These are phyloP conservation scores for Hypoxylon intermedium DNA, from an alignment of 495 filamentous ascomycete genomes.

Conservation along the genomic window DNA sequence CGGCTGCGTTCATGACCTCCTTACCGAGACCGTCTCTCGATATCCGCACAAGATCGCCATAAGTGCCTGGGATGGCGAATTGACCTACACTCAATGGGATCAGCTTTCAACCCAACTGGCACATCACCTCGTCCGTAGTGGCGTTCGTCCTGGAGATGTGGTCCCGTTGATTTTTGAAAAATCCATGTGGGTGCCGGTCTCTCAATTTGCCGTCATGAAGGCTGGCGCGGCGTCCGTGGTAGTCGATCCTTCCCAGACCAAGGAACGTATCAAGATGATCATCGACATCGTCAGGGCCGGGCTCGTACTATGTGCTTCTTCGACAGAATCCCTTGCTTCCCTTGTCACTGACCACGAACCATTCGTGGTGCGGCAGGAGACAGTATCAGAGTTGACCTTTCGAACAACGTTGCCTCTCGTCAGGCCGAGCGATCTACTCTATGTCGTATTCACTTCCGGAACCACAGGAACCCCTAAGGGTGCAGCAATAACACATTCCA, in stretches of 20 bases:
- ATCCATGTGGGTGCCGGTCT: conserved; percentile 49
- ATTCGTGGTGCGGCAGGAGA: conserved; percentile 48
- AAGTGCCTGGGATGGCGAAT: conserved; percentile 43
- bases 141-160: conserved; percentile 44
- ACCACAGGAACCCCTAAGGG: conserved; percentile 34
- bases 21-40: neutral
- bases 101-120: conserved; percentile 45
- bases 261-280: too few relatives aligned
- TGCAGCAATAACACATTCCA: conserved; percentile 9
- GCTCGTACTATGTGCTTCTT: too few relatives aligned
- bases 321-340: too few relatives aligned
- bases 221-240: conserved; percentile 43
- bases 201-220: conserved; percentile 49
- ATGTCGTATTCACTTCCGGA: conserved; percentile 1
- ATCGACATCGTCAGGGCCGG: too few relatives aligned
- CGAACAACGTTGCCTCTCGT: neutral
- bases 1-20: conserved; percentile 15
- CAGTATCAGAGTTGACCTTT: neutral
- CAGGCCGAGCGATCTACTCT: too few relatives aligned
- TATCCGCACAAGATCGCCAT: conserved; percentile 3
- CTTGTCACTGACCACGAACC: too few relatives aligned
- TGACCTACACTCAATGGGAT: conserved; percentile 48
- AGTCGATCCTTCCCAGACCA: conserved; percentile 2
- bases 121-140: conserved; percentile 34
- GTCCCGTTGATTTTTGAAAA: conserved; percentile 57